A percentile compares a stretch with the other conserved stretches of the same genome.
Evolutionary conservation across 2,329 filamentous ascomycete species (phyloP).

Genomic region (Paramyrothecium sp.): DNA sequence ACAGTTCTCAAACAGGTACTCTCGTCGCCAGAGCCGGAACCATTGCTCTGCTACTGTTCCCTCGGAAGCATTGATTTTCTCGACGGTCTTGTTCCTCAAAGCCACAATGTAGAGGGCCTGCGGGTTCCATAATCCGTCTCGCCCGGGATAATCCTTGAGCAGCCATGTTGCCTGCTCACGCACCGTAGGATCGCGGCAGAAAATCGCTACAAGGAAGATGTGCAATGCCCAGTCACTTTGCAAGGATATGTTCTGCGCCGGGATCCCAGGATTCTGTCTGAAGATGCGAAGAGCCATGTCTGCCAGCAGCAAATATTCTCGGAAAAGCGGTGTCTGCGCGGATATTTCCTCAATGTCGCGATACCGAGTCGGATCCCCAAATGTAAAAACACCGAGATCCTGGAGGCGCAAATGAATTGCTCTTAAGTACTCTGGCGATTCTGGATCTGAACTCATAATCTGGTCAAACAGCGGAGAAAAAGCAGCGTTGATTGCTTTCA

Average conservation of each 20-base stretch:
- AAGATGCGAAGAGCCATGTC: slow-evolving; percentile 14
- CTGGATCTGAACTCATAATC: slow-evolving; percentile 20
- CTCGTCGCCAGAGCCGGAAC: slow-evolving; percentile 27
- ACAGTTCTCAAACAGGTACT: slow-evolving; percentile 32
- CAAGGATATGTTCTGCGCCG: slow-evolving; percentile 8
- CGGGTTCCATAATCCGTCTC: slow-evolving; percentile 30
- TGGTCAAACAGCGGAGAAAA: slow-evolving; percentile 31
- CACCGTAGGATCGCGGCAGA: slow-evolving; percentile 27
- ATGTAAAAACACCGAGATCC: slow-evolving; percentile 21
- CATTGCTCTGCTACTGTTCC: slow-evolving; percentile 27
- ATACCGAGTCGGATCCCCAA: slow-evolving; percentile 24
- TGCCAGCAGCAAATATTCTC: slow-evolving; percentile 30
- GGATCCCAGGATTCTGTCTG: not conserved
- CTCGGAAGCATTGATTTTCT: slow-evolving; percentile 22
- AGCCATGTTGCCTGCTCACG: slow-evolving; percentile 29
- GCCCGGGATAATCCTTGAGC: slow-evolving; percentile 29
- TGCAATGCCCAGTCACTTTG: slow-evolving; percentile 24
- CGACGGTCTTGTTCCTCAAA: slow-evolving; percentile 20
- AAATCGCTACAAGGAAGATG: slow-evolving; percentile 19
- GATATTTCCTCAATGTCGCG: slow-evolving; percentile 15
- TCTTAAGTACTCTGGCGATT: slow-evolving; percentile 23
- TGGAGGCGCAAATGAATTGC: slow-evolving; percentile 32
- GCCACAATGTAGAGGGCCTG: slow-evolving; percentile 24
- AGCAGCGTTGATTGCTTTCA: slow-evolving; percentile 21
- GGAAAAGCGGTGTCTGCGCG: slow-evolving; percentile 23